Conservation (phyloP, 495 filamentous ascomycete species). For the Neurospora discreta region DNA sequence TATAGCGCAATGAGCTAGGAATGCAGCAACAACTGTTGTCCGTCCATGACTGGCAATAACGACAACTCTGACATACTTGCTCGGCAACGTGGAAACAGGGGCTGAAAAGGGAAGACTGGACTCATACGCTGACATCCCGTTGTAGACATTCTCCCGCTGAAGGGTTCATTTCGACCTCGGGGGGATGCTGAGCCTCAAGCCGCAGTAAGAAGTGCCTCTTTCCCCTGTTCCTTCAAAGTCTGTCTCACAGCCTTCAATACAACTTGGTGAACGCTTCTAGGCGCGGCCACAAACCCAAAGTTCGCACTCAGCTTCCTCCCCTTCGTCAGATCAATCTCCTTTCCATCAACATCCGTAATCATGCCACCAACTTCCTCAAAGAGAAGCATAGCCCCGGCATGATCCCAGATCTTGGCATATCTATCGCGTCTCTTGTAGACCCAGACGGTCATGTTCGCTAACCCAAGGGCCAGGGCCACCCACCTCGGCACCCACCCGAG, state of each 20-base stretch:
- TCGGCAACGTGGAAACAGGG: not conserved
- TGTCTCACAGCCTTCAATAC: slow-evolving; percentile 26
- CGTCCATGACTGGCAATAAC: not conserved
- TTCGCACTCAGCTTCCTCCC: slow-evolving; percentile 37
- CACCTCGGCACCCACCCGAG: slow-evolving; percentile 57
- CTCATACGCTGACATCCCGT: not conserved
- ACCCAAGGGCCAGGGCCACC: slow-evolving; percentile 46
- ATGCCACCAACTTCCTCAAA: slow-evolving; percentile 53
- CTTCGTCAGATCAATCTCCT: slow-evolving; percentile 33
- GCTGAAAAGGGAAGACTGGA: not conserved
- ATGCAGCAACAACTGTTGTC: not conserved
- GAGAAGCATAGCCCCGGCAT: slow-evolving; percentile 57
- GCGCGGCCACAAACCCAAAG: slow-evolving; percentile 39
- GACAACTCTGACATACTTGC: not conserved
- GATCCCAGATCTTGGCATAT: slow-evolving; percentile 60
- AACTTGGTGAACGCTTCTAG: slow-evolving; percentile 19
- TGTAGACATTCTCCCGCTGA: not conserved
- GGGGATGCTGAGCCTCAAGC: not conserved
- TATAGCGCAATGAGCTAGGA: not conserved
- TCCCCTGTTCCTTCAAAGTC: slow-evolving; percentile 22
- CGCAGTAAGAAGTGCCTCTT: slow-evolving; percentile 13
- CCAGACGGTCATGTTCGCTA: slow-evolving; percentile 51
- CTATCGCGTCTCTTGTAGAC: slow-evolving; percentile 42
- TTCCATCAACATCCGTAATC: slow-evolving; percentile 52
- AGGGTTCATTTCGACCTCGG: not conserved